Conservation (phyloP, 2,329 filamentous ascomycete genomes). For the Daldinia sp. region DNA sequence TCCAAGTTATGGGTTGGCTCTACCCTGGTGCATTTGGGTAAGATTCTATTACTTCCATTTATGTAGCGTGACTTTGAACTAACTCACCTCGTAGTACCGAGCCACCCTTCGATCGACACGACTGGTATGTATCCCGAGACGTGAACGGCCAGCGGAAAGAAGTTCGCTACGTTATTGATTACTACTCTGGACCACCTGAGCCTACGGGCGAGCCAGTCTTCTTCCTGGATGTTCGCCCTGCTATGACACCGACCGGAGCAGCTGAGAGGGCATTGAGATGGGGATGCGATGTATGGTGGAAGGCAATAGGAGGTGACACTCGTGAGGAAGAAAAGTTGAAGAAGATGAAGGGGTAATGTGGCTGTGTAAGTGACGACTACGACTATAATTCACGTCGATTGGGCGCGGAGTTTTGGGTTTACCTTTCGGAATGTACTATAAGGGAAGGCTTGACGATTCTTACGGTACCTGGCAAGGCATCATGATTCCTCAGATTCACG, state of each 20-base stretch:
- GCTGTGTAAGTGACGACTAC: background rate
- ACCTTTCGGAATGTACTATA: conserved; percentile 27
- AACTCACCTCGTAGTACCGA: conserved; percentile 67
- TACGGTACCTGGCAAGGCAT: conserved; percentile 25
- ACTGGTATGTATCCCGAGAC: conserved; percentile 91
- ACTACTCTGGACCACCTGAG: conserved; percentile 87
- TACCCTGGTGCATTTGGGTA: conserved; percentile 85
- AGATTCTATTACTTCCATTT: conserved; percentile 49
- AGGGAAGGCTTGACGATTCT: conserved; percentile 21
- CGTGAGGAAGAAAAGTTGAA: conserved; percentile 57
- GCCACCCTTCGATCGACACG: conserved; percentile 94
- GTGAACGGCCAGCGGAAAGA: conserved; percentile 76
- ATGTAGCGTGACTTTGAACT: background rate
- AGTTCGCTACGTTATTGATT: conserved; percentile 96
- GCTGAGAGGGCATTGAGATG: conserved; percentile 87
- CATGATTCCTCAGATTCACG: conserved; percentile 29
- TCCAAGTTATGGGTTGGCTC: conserved; percentile 81
- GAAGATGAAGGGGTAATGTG: conserved; percentile 18
- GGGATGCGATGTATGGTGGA: conserved; percentile 96
- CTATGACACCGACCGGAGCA: conserved; percentile 82
- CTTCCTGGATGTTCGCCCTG: conserved; percentile 92
- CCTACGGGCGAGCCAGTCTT: conserved; percentile 92
- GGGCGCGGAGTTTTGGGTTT: conserved; percentile 37
- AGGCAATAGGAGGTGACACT: conserved; percentile 79
- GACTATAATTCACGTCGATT: conserved; percentile 19